phyloP scores from a whole-genome alignment of 1,284 basidiomycete species.

The Cutaneotrichosporon arboriforme region DNA sequence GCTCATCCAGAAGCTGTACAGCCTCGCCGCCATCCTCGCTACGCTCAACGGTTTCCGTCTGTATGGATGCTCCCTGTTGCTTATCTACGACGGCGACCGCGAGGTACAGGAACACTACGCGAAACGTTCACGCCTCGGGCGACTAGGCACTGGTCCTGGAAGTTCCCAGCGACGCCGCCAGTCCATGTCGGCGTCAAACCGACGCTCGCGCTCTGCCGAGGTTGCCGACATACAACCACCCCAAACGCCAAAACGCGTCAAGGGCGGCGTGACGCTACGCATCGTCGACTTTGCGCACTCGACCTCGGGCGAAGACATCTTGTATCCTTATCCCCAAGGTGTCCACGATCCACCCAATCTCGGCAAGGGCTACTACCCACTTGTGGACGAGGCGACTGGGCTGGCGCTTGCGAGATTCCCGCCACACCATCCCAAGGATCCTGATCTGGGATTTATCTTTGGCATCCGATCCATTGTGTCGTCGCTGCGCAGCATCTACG shows the following conservation, averaged over 20 bases:
- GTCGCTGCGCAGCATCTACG: conserved; percentile 74
- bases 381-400: conserved; percentile 70
- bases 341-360: conserved; percentile 43
- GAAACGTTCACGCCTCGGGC: conserved; percentile 4
- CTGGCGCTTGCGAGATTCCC: conserved; percentile 82
- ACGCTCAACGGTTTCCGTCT: conserved; percentile 89
- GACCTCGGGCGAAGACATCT: conserved; percentile 89
- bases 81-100: conserved; percentile 95
- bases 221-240: conserved; percentile 7
- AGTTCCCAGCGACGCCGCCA: conserved; percentile 3
- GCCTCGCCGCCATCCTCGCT: conserved; percentile 84
- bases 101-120: conserved; percentile 64
- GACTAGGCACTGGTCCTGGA: background rate
- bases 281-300: conserved; percentile 99
- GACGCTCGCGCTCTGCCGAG: conserved; percentile 14
- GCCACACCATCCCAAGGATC: conserved; percentile 78
- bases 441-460: conserved; percentile 90
- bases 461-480: conserved; percentile 76
- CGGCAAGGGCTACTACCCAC: conserved; percentile 72
- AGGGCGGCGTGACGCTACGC: conserved; percentile 90
- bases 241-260: conserved; percentile 51
- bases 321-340: conserved; percentile 50
- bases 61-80: conserved; percentile 92
- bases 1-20: conserved; percentile 85
- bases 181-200: conserved; percentile 5